Evolutionary conservation across 129 eudicot genomes (phyloP).

Genomic region (Kitagawia praeruptora): DNA sequence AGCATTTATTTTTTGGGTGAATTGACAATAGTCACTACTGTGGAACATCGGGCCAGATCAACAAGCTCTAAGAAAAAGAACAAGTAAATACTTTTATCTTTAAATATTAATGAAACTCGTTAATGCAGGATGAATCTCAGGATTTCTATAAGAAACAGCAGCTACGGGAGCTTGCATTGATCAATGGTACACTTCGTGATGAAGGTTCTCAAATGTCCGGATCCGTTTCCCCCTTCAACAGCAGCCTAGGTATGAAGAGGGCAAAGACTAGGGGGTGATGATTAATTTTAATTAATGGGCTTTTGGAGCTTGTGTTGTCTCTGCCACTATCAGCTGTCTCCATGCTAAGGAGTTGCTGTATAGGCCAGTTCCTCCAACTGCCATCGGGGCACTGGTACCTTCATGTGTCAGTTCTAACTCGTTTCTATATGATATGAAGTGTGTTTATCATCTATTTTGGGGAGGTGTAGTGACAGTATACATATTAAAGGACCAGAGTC

Average conservation of each 20-base stretch:
- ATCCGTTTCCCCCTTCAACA: constrained; percentile 86
- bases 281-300: constrained; percentile 15
- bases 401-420: constrained; percentile 43
- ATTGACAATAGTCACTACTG: not conserved
- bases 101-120: not conserved
- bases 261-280: constrained; percentile 84
- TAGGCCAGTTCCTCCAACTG: constrained; percentile 42
- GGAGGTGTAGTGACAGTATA: constrained; percentile 32
- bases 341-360: constrained; percentile 23
- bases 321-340: constrained; percentile 27
- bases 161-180: constrained; percentile 91
- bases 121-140: constrained; percentile 80
- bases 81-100: not conserved
- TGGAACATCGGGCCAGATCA: not conserved
- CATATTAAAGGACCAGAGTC: constrained; percentile 22
- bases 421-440: constrained; percentile 57
- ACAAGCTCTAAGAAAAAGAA: not conserved
- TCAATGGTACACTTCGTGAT: constrained; percentile 95
- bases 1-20: not conserved
- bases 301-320: constrained; percentile 43
- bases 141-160: constrained; percentile 96
- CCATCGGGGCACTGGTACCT: constrained; percentile 64
- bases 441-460: constrained; percentile 38
- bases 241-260: constrained; percentile 96
- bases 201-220: constrained; percentile 94